These are phyloP conservation scores for Bidens hawaiensis DNA, from an alignment of 140 eudicot genomes.

Conservation along the genomic window DNA sequence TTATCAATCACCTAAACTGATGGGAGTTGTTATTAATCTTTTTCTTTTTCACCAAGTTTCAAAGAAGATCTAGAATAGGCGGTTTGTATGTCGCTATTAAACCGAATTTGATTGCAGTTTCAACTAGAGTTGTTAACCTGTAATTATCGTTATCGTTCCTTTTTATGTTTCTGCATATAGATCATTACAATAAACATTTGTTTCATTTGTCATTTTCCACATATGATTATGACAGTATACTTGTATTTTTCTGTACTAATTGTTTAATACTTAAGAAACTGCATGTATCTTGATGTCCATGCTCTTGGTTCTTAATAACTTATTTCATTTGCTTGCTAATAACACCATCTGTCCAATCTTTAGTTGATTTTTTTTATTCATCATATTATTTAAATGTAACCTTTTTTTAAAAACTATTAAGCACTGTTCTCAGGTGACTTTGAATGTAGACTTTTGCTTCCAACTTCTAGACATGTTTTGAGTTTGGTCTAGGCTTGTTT, in stretches of 20 bases:
- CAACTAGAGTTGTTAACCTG: slow-evolving; percentile 16
- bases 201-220: background rate
- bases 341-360: background rate
- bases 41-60: background rate
- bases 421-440: slow-evolving; percentile 6
- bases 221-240: background rate
- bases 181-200: background rate
- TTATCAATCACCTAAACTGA: slow-evolving; percentile 8
- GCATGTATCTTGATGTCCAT: background rate
- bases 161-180: background rate
- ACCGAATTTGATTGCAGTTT: background rate
- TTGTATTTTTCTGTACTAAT: background rate
- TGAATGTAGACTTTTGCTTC: slow-evolving; percentile 15
- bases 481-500: slow-evolving; percentile 12
- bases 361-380: background rate
- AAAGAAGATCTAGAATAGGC: slow-evolving; percentile 2
- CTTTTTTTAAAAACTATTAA: slow-evolving; percentile 3
- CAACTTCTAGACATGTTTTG: slow-evolving; percentile 2
- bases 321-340: background rate
- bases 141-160: background rate
- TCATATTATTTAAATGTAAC: slow-evolving; percentile 5
- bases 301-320: background rate
- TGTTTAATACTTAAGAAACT: slow-evolving; percentile 5
- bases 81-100: background rate
- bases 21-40: slow-evolving; percentile 5